phyloP scores from a whole-genome alignment of 768 basidiomycete species.

The Chiua virens region DNA sequence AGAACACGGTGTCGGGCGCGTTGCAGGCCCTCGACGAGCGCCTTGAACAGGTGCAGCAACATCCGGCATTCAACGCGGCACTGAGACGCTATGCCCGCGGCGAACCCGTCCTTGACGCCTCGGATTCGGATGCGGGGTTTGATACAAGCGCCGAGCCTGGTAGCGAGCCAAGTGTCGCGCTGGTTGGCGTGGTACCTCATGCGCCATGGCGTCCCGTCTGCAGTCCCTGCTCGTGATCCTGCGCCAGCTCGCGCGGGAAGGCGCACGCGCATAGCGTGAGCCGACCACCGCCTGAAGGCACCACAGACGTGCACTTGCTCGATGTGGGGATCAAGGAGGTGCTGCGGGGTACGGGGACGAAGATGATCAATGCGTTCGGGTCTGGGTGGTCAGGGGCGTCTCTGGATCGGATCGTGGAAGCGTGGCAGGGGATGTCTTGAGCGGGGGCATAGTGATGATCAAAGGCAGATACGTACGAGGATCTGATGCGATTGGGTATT shows the following conservation, averaged over 20 bases:
- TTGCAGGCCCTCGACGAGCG: slow-evolving; percentile 60
- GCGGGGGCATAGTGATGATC: too few species aligned
- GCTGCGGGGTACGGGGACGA: slow-evolving; percentile 80
- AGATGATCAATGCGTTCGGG: slow-evolving; percentile 68
- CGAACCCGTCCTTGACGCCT: slow-evolving; percentile 36
- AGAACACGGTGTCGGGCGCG: slow-evolving; percentile 67
- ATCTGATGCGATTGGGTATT: too few species aligned
- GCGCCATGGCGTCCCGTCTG: slow-evolving; percentile 67
- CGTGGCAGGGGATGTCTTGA: slow-evolving; percentile 44
- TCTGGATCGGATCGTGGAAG: slow-evolving; percentile 61
- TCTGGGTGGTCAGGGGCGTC: slow-evolving; percentile 74
- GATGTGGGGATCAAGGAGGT: slow-evolving; percentile 79
- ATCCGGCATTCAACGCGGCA: slow-evolving; percentile 24
- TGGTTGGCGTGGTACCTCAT: slow-evolving; percentile 71
- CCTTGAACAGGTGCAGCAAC: slow-evolving; percentile 43
- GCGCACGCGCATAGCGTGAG: slow-evolving; percentile 58
- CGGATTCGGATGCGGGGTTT: background rate
- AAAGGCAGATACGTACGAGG: too few species aligned
- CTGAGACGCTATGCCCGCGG: slow-evolving; percentile 60
- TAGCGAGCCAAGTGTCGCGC: slow-evolving; percentile 27
- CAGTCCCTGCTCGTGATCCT: slow-evolving; percentile 64
- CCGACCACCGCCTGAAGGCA: slow-evolving; percentile 52
- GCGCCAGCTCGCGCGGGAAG: slow-evolving; percentile 57
- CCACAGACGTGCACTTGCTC: slow-evolving; percentile 33
- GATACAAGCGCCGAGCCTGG: slow-evolving; percentile 8